Percentiles rank a stretch among this genome's conserved stretches.
Conservation (phyloP, 2,329 filamentous ascomycete species). For the Graphilbum sp. region DNA sequence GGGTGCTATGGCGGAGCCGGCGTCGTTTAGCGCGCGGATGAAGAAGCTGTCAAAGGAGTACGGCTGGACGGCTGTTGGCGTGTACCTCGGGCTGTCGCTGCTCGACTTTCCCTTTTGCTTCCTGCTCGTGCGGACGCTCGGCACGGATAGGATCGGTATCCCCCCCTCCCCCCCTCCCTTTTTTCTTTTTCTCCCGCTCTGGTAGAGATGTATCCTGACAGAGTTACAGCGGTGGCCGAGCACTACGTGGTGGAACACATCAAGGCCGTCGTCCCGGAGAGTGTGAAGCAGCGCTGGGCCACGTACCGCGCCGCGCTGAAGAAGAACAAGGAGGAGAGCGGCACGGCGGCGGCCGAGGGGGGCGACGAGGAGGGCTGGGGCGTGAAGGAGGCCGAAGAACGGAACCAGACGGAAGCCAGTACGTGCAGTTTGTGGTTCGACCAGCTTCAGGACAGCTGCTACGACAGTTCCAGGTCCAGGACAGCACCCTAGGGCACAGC, state of each 20-base stretch:
- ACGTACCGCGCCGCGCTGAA: slow-evolving; percentile 32
- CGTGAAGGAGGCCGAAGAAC: slow-evolving; percentile 45
- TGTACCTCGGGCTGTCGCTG: slow-evolving; percentile 69
- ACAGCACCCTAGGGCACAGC: too few relatives aligned
- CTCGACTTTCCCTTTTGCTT: slow-evolving; percentile 95
- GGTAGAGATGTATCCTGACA: slow-evolving; percentile 4
- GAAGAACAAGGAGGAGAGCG: slow-evolving; percentile 26
- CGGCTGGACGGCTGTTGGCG: slow-evolving; percentile 83
- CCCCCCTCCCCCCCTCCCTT: too few relatives aligned
- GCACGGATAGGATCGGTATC: slow-evolving; percentile 75
- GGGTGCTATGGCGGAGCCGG: slow-evolving; percentile 13
- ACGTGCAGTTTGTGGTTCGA: too few relatives aligned
- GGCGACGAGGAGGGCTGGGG: slow-evolving; percentile 41
- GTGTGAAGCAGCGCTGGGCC: slow-evolving; percentile 35
- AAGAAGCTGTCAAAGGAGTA: slow-evolving; percentile 83
- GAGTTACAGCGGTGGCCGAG: slow-evolving; percentile 38
- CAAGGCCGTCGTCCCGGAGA: slow-evolving; percentile 41
- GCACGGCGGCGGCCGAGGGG: slow-evolving; percentile 26
- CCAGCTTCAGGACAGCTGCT: too few relatives aligned
- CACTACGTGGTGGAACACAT: slow-evolving; percentile 47
- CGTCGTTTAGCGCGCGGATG: slow-evolving; percentile 52
- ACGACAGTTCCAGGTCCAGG: too few relatives aligned
- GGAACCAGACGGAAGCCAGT: slow-evolving; percentile 56
- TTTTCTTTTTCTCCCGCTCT: too few relatives aligned
- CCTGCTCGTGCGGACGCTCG: slow-evolving; percentile 64